Conservation (phyloP, 2,329 filamentous ascomycete genomes). For the Thelonectria blattea region DNA sequence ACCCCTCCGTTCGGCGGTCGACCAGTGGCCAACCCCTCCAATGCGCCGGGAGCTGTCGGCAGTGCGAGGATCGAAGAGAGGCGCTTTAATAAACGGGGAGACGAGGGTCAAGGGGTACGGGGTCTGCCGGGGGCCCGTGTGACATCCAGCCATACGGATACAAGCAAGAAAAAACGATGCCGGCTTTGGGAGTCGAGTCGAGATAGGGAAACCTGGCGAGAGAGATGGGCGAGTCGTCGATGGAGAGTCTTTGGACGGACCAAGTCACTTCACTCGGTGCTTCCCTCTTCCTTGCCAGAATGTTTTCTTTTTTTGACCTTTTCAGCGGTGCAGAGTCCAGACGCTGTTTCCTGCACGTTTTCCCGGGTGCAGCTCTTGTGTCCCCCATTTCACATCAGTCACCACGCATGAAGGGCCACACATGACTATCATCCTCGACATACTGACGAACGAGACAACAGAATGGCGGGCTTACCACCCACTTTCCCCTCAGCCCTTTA, state of each 20-base stretch:
- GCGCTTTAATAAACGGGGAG: conserved; percentile 12
- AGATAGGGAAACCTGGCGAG: conserved; percentile 4
- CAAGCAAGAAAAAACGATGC: conserved; percentile 5
- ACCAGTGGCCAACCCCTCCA: conserved; percentile 5
- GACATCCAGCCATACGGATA: conserved; percentile 20
- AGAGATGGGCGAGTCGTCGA: background rate
- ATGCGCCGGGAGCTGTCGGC: conserved; percentile 19
- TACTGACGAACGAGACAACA: conserved; percentile 3
- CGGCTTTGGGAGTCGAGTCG: background rate
- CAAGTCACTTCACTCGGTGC: background rate
- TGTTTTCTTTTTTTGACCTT: background rate
- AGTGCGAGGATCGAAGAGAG: conserved; percentile 10
- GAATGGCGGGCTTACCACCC: conserved; percentile 9
- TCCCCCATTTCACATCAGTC: conserved; percentile 8
- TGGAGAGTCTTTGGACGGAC: background rate
- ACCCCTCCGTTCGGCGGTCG: background rate
- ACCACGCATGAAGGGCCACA: conserved; percentile 8
- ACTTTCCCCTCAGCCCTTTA: background rate
- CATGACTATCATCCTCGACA: background rate
- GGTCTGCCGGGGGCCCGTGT: conserved; percentile 24
- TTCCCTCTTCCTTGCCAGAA: background rate
- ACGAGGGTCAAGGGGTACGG: background rate
- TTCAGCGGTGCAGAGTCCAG: background rate
- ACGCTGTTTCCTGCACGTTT: conserved; percentile 1
- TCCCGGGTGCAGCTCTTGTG: conserved; percentile 7